These are phyloP conservation scores for Spathaspora girioi DNA, from an alignment of 805 yeast genomes.

Conservation along the genomic window DNA sequence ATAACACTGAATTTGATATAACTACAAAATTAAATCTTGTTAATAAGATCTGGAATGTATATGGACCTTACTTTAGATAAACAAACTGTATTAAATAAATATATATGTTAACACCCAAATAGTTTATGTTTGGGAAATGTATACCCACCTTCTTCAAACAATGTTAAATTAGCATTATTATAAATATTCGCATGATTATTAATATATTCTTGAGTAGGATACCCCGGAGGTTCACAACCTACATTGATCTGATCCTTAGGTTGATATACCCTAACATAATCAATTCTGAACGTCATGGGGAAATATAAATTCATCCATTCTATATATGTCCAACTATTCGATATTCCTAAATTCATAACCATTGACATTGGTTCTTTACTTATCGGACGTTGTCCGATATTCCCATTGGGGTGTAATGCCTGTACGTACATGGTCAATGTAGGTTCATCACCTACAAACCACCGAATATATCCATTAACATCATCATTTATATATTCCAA, in stretches of 20 bases:
- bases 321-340: slow-evolving; percentile 91
- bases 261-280: slow-evolving; percentile 90
- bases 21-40: slow-evolving; percentile 44
- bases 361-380: slow-evolving; percentile 92
- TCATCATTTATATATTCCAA: slow-evolving; percentile 68
- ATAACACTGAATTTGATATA: slow-evolving; percentile 34
- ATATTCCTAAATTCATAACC: slow-evolving; percentile 81
- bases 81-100: not conserved
- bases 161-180: slow-evolving; percentile 60
- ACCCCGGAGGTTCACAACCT: slow-evolving; percentile 83
- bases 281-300: slow-evolving; percentile 74
- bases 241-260: slow-evolving; percentile 56
- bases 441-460: slow-evolving; percentile 82
- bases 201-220: slow-evolving; percentile 85
- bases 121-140: slow-evolving; percentile 35
- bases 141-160: slow-evolving; percentile 75
- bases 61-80: slow-evolving; percentile 37
- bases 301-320: slow-evolving; percentile 80
- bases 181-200: slow-evolving; percentile 67
- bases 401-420: slow-evolving; percentile 87
- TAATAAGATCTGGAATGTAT: slow-evolving; percentile 59
- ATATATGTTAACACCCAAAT: slow-evolving; percentile 12
- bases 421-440: slow-evolving; percentile 69
- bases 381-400: slow-evolving; percentile 76
- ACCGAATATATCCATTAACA: slow-evolving; percentile 68